Evolutionary conservation across 2,329 filamentous ascomycete species (phyloP), one percentile per base, ranked within the genome.

Genomic region (Trichophyton rubrum): DNA sequence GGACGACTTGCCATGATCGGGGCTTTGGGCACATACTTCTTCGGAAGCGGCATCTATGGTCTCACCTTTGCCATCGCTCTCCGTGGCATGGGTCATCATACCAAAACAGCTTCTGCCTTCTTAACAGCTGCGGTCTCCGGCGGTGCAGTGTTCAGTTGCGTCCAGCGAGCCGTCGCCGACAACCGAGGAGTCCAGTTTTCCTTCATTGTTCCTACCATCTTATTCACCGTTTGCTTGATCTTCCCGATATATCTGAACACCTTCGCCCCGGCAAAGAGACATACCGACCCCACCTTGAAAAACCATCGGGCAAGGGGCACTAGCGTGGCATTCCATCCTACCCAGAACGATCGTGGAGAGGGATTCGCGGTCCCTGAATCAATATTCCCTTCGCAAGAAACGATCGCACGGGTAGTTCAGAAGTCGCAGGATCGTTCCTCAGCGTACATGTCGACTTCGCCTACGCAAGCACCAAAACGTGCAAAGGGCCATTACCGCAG

Each of bases 11-110:
- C 76, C 3, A 72, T 80, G 2, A 73, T 75, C 1, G 75, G 80
- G 67, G 70, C 78, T 13, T 72, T 82, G 59, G 71, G 85, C 64
- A 66, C 81, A 55, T 83, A 80, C 67, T 79, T 84, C 64, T 83
- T 84, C 64, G 81, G 85, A 70, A 82, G 81, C 8, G 82, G 83
- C 3, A 73, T 81, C 2, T 85, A 85, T 70, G 76, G 79, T 45
- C 78, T 82, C 56, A 80, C 84, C 60, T 85, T 80, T 64, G 81
- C 80, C 11, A 80, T 82, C 63, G 73, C 76, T 2, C 73, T 86
- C 8, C 80, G 82, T 22, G 83, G 83, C 7, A 75, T 83, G 64
- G 82, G 81, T 4, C 73, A 70, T 13, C 78, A 82, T 66, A 85
- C 82, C 15, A 85, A 84, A 66, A 76, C 79, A 35, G 83, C 79